Evolutionary conservation across 1,139 yeast genomes (phyloP).

Genomic region (Diutina mesorugosa): DNA sequence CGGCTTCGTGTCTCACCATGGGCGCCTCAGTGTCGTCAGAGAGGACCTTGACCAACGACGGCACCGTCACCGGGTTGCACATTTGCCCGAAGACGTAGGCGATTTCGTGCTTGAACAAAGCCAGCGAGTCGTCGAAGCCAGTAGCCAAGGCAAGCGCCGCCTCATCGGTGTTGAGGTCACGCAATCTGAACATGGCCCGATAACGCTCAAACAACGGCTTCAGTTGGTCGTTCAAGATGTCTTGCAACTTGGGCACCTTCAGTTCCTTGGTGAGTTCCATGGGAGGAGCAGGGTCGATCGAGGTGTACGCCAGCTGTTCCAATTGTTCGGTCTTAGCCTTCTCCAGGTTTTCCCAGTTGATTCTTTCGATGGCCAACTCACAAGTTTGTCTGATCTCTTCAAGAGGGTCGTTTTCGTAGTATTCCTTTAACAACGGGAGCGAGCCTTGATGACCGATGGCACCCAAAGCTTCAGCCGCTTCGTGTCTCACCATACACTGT

Average conservation of each 20-base stretch:
- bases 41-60: slow-evolving; percentile 71
- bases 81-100: slow-evolving; percentile 98
- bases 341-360: slow-evolving; percentile 79
- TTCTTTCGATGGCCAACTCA: slow-evolving; percentile 91
- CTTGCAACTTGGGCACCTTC: slow-evolving; percentile 50
- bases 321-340: slow-evolving; percentile 49
- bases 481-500: slow-evolving; percentile 96
- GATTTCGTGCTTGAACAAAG: slow-evolving; percentile 92
- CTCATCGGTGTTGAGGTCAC: slow-evolving; percentile 89
- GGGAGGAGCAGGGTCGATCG: slow-evolving; percentile 98
- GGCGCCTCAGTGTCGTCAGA: slow-evolving; percentile 75
- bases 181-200: slow-evolving; percentile 94
- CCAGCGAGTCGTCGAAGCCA: slow-evolving; percentile 84
- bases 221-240: slow-evolving; percentile 60
- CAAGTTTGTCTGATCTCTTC: slow-evolving; percentile 94
- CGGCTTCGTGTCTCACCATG: slow-evolving; percentile 99
- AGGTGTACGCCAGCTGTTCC: slow-evolving; percentile 66
- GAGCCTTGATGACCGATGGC: slow-evolving; percentile 82
- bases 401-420: slow-evolving; percentile 59
- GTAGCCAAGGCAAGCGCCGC: slow-evolving; percentile 86
- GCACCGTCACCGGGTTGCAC: slow-evolving; percentile 88
- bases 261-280: slow-evolving; percentile 49
- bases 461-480: slow-evolving; percentile 98
- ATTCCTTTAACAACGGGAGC: slow-evolving; percentile 52
- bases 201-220: slow-evolving; percentile 85